These are phyloP conservation scores for Bipolaris bicolor DNA, from an alignment of 2,329 filamentous ascomycete species.

Conservation along the genomic window DNA sequence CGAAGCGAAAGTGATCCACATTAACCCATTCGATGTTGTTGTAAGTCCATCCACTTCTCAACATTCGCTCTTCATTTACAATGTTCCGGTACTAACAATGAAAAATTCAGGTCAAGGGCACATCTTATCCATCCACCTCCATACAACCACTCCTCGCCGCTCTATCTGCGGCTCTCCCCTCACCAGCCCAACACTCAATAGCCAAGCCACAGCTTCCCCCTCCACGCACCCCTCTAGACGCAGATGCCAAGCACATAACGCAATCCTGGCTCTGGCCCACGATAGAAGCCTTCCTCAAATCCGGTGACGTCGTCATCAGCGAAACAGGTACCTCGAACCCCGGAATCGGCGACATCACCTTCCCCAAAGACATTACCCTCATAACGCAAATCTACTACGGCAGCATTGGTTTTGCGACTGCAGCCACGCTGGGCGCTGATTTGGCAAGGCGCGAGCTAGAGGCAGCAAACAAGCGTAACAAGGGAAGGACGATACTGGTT, in stretches of 20 bases:
- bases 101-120: constrained; percentile 34
- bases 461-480: background rate
- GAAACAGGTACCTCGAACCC: constrained; percentile 53
- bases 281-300: constrained; percentile 47
- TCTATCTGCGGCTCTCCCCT: constrained; percentile 34
- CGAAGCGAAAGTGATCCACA: constrained; percentile 38
- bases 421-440: constrained; percentile 51
- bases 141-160: constrained; percentile 48
- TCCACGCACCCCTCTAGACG: constrained; percentile 38
- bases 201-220: constrained; percentile 35
- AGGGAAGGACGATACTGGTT: constrained; percentile 59
- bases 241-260: constrained; percentile 48
- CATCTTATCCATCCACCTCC: constrained; percentile 38
- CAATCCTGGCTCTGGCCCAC: constrained; percentile 54
- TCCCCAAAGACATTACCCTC: constrained; percentile 38
- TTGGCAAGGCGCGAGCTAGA: constrained; percentile 58
- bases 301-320: constrained; percentile 49
- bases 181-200: constrained; percentile 30
- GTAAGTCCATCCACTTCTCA: constrained; percentile 21
- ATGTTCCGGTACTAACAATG: constrained; percentile 1
- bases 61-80: background rate
- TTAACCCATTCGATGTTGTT: constrained; percentile 49
- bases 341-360: constrained; percentile 46
- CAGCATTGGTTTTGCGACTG: constrained; percentile 52
- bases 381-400: constrained; percentile 54